Base-by-base conservation (phyloP, 129 eudicot species). In the Flaveria trinervia region DNA sequence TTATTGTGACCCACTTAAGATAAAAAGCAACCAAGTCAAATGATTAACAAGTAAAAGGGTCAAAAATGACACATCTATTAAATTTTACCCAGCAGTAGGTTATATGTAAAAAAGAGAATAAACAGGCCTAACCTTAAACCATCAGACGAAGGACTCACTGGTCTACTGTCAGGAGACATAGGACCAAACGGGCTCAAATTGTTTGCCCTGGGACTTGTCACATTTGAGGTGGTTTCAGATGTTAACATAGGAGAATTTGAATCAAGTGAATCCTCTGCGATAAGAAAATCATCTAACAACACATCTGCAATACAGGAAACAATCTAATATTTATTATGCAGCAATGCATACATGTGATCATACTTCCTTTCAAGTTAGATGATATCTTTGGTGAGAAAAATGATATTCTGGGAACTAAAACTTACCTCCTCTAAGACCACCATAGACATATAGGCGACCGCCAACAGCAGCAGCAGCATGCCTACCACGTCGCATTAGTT, bases 381-480 rank as follows among this genome's bases (percentile, higher is more conserved):
- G 61, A 75, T 33, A 14, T 60, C 22, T 28, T 14, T 66, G 26
- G 17, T 44, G 54, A 22, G 20, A 44, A 55, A 54, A 68, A 77
- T 28, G 75, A 46, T 54, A 68, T 25, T 43, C 49, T 43, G 28
- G 60, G 60, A 68, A 55, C 23, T 16, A n/a, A n/a, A 44, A 28
- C 46, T 28, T 80, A 93, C 98, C 98, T 87, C 98, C 98, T 79
- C 83, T 89, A 43, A 94, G 91, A 79, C 98, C 98, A 77, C 98
- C 98, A 79, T 89, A 83, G 15, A 91, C 41, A 77, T 89, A 94
- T 74, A 94, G 30, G 23, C 89, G 90, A 69, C 70, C 78, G 44
- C 96, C 98, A 77, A 94, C 85, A 46, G 98, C 89, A 64, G 98
- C 86, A 83, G 98, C 97, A 9, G 98, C 98, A 80, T 94, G 98